Percentiles rank a stretch among this genome's conserved stretches.
Evolutionary conservation across 257 asterid species (phyloP).

Genomic region (Catharanthus roseus): DNA sequence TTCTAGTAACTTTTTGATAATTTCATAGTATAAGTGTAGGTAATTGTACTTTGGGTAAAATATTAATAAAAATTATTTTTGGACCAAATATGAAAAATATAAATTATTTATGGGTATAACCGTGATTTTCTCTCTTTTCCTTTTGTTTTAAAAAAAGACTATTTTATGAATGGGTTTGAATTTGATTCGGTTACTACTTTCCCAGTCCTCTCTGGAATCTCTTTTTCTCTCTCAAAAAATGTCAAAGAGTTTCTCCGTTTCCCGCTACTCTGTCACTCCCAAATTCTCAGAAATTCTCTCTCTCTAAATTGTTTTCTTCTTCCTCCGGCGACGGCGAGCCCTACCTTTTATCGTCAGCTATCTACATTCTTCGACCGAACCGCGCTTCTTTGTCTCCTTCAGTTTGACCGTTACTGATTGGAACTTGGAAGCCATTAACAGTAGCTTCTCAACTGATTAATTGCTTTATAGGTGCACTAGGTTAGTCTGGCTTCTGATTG

Average conservation of each 20-base stretch:
- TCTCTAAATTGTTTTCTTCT: neutral
- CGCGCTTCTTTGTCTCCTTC: neutral
- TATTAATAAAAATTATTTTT: no score
- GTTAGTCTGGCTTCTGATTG: neutral
- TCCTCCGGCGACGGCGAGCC: neutral
- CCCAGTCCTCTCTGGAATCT: slow-evolving; percentile 6
- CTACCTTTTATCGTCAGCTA: neutral
- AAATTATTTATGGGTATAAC: no score
- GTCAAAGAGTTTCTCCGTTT: slow-evolving; percentile 7
- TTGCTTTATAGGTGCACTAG: neutral
- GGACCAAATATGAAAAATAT: no score
- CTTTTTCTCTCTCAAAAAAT: neutral
- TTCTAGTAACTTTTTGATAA: no score
- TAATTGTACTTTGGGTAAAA: no score
- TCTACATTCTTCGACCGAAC: neutral
- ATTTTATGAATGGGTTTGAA: no score
- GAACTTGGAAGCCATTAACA: neutral
- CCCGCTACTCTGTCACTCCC: slow-evolving; percentile 7
- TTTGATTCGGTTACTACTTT: neutral
- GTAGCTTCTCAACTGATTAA: neutral
- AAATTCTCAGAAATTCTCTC: neutral
- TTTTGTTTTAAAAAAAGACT: no score
- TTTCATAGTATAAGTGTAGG: no score
- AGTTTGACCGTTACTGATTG: neutral
- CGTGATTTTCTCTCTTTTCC: no score